Percentiles rank a stretch among this genome's conserved stretches.
These are phyloP conservation scores for Ophiostoma quercus DNA, from an alignment of 2,329 filamentous ascomycete species.

Conservation along the genomic window DNA sequence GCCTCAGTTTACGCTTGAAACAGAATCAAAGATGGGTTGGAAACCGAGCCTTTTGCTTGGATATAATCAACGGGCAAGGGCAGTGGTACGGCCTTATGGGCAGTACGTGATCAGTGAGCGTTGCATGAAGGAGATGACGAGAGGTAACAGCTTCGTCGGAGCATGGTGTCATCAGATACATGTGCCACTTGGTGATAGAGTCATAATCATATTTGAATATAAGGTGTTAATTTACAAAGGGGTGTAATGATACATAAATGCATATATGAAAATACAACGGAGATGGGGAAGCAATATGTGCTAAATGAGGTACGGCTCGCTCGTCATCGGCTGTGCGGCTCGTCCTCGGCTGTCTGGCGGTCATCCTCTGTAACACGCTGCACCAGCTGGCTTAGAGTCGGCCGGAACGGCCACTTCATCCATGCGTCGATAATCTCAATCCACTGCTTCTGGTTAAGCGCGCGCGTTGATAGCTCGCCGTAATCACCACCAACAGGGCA, in stretches of 20 bases:
- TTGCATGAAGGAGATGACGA: not conserved
- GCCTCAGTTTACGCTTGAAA: not conserved
- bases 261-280: not conserved
- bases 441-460: conserved; percentile 51
- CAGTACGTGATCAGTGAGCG: not conserved
- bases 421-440: conserved; percentile 55
- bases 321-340: conserved; percentile 8
- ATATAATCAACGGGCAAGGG: not conserved
- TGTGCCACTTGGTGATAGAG: not conserved
- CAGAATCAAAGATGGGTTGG: not conserved
- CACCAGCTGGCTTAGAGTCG: conserved; percentile 46
- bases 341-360: not conserved
- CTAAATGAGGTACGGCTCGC: not conserved
- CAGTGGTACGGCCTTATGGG: not conserved
- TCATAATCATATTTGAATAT: not conserved
- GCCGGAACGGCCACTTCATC: conserved; percentile 61
- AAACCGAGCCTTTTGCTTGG: not conserved
- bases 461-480: conserved; percentile 43
- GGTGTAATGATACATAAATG: not conserved
- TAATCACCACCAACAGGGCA: conserved; percentile 35
- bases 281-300: not conserved
- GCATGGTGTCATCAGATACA: not conserved
- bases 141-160: not conserved
- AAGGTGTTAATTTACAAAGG: not conserved
- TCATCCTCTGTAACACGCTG: conserved; percentile 36